phyloP scores from a whole-genome alignment of 805 yeast genomes.

The Hanseniaspora osmophila region DNA sequence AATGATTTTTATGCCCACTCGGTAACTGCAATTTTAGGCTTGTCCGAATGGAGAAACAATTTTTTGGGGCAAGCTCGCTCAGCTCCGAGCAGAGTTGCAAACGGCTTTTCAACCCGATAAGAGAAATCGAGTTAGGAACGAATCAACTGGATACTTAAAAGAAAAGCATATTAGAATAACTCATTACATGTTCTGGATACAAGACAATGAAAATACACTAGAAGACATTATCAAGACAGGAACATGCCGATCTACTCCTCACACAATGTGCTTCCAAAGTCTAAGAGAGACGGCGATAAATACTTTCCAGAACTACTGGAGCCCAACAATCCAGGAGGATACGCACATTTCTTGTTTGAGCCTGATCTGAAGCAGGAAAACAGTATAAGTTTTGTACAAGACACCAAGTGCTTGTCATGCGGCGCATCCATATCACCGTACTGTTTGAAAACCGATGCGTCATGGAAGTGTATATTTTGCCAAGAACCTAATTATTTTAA shows the following conservation, averaged over 20 bases:
- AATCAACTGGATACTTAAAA: too few species aligned
- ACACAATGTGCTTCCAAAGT: background rate
- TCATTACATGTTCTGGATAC: too few species aligned
- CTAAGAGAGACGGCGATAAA: background rate
- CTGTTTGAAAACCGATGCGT: background rate
- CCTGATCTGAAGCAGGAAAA: background rate
- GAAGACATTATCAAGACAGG: too few species aligned
- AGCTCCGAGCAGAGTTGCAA: too few species aligned
- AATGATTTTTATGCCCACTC: too few species aligned
- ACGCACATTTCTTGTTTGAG: background rate
- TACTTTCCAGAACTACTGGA: background rate
- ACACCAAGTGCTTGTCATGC: background rate
- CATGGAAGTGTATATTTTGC: conserved; percentile 6
- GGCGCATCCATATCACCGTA: background rate
- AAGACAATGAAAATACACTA: background rate
- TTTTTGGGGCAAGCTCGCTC: too few species aligned
- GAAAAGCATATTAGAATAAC: too few species aligned
- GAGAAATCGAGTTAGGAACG: too few species aligned
- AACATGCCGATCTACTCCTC: background rate
- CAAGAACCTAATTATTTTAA: conserved; percentile 3
- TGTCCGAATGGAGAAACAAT: too few species aligned
- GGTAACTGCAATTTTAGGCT: too few species aligned
- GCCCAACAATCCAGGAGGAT: conserved; percentile 3
- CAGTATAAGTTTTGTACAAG: background rate
- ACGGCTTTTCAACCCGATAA: too few species aligned